A percentile compares a stretch with the other conserved stretches of the same genome.
Conservation (phyloP, 1,284 basidiomycete genomes). For the Cryptococcus sp. region DNA sequence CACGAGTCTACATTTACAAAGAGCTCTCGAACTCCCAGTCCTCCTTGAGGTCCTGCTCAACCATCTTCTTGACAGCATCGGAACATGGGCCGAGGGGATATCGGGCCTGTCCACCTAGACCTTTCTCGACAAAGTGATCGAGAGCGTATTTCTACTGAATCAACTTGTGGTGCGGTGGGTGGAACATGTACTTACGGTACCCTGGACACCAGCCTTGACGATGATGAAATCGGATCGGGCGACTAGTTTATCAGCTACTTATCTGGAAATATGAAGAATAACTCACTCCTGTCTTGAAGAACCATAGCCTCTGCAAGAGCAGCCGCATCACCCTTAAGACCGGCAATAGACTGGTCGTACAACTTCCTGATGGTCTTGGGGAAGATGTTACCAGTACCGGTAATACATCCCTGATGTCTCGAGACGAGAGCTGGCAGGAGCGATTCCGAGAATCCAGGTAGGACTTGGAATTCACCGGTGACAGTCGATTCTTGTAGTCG, state of each 20-base stretch:
- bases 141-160: conserved; percentile 58
- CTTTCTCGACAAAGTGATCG: conserved; percentile 65
- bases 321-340: conserved; percentile 51
- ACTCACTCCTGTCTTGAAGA: conserved; percentile 57
- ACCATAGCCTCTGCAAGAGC: conserved; percentile 63
- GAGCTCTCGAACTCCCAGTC: conserved; percentile 62
- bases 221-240: conserved; percentile 69
- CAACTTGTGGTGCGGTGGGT: not conserved
- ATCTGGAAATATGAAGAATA: not conserved
- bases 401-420: conserved; percentile 62
- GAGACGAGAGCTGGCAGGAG: conserved; percentile 57
- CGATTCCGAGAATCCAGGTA: conserved; percentile 47
- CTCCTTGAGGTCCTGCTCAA: conserved; percentile 54
- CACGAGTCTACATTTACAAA: conserved; percentile 39
- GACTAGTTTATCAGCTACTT: conserved; percentile 39
- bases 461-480: conserved; percentile 41
- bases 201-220: conserved; percentile 58
- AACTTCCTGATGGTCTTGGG: conserved; percentile 67
- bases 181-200: conserved; percentile 22
- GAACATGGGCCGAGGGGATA: conserved; percentile 55
- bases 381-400: conserved; percentile 69
- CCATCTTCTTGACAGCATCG: conserved; percentile 47
- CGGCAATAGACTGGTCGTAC: conserved; percentile 53
- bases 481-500: conserved; percentile 23
- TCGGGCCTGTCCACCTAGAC: conserved; percentile 56